These are phyloP conservation scores for Lactarius akahatsu DNA, from an alignment of 768 basidiomycete species.

Conservation along the genomic window DNA sequence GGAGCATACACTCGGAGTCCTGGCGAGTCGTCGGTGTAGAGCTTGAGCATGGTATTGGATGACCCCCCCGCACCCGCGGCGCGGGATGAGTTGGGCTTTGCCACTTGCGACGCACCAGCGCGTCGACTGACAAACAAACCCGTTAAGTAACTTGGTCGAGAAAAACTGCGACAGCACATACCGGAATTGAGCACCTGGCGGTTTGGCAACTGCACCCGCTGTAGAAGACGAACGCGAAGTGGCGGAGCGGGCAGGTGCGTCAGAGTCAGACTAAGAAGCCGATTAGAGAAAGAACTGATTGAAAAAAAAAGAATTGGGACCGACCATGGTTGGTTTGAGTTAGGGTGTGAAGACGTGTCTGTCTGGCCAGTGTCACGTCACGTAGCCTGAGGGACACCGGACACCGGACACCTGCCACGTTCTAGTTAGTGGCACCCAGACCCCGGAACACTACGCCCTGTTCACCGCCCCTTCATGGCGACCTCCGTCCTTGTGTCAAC, in stretches of 20 bases:
- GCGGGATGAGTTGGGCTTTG: slow-evolving; percentile 82
- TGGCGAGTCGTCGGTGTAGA: slow-evolving; percentile 98
- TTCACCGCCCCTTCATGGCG: slow-evolving; percentile 36
- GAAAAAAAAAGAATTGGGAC: neutral
- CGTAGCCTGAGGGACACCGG: neutral
- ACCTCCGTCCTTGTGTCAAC: slow-evolving; percentile 56
- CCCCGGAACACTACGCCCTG: neutral
- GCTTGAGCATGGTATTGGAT: slow-evolving; percentile 96
- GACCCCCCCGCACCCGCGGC: slow-evolving; percentile 95
- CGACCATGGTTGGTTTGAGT: slow-evolving; percentile 8
- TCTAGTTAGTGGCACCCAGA: neutral
- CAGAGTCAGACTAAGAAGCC: slow-evolving; percentile 72
- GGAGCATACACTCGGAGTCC: slow-evolving; percentile 91
- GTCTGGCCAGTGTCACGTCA: neutral
- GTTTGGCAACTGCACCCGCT: slow-evolving; percentile 59
- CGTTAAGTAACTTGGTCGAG: neutral
- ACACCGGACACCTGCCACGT: neutral
- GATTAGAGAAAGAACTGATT: neutral
- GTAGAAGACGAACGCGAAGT: slow-evolving; percentile 40
- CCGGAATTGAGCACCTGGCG: slow-evolving; percentile 82
- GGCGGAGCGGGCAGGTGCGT: slow-evolving; percentile 52
- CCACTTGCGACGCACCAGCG: slow-evolving; percentile 60
- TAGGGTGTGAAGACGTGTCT: neutral
- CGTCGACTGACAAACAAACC: slow-evolving; percentile 53
- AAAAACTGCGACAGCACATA: slow-evolving; percentile 37